Evolutionary conservation across 768 basidiomycete genomes (phyloP), one percentile per base, ranked within the genome.

Genomic region (Chalciporus pseudorubinellus): DNA sequence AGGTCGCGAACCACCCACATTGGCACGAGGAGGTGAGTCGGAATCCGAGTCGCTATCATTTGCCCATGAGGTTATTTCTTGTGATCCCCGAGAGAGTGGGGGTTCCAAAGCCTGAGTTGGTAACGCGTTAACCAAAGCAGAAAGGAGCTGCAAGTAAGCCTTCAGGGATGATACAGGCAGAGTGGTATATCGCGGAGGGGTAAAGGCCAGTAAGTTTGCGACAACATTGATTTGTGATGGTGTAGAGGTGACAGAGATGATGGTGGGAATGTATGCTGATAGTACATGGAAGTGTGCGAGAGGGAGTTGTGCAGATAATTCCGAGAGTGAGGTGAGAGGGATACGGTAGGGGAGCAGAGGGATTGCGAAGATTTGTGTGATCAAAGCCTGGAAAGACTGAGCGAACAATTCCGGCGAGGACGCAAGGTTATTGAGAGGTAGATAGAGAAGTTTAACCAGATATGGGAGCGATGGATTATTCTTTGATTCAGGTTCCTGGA

Each of bases 341-440:
- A 88, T 72, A 8, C 83, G 86, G 66, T 89, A 87, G 1, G 91
- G 92, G 0, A 98, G 77, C 0, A 92, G 71, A 0, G 89, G 87
- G 39, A 95, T 74, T 1, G 85, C 78, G 51, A 95, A 74, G 48
- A 95, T 80, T 53, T 73, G 67, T 14, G 72, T 62, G 47, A 89
- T 57, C 24, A 88, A 59, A 16, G 67, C 61, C 26, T 67, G 56
- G 14, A 85, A 60, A 39, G 74, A 65, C 53, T 54, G 58, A 6
- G 66, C 22, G 41, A 61, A 65, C 14, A 31, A 21, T 24, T 56
- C 55, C 11, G 62, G 69, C 20, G 75, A 78, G 39, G 65, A 80
- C 7, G 59, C 18, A 28, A 61, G 24, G 24, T 48, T 51, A 8
- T 31, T 33, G 21, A 69, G 48, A 1, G 68, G 65, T 21, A 69